These are phyloP conservation scores for Plenodomus lindquistii DNA, from an alignment of 2,329 filamentous ascomycete genomes.

Conservation along the genomic window DNA sequence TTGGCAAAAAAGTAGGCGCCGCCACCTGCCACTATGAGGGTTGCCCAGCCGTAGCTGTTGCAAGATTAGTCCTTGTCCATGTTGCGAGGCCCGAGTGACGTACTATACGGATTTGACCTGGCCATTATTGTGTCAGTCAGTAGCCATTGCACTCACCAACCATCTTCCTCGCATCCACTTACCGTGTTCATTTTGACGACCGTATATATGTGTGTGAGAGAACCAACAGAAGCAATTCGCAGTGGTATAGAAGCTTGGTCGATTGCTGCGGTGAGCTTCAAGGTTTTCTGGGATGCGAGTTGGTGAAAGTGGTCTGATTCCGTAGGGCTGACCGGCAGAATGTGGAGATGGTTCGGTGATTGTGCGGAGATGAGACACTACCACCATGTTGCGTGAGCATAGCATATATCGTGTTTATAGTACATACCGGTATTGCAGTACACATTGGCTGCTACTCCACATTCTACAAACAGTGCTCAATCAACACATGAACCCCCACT, in stretches of 20 bases:
- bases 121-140: conserved; percentile 24
- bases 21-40: conserved; percentile 80
- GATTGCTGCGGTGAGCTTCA: conserved; percentile 9
- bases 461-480: no score
- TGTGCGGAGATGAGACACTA: neutral
- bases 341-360: conserved; percentile 13
- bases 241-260: conserved; percentile 6
- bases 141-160: neutral
- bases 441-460: no score
- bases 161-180: conserved; percentile 23
- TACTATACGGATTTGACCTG: conserved; percentile 64
- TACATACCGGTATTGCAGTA: no score
- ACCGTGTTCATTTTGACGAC: conserved; percentile 56
- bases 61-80: neutral
- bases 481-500: neutral
- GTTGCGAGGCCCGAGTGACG: no score
- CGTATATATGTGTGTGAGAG: neutral
- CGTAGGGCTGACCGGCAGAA: conserved; percentile 4
- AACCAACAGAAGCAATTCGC: conserved; percentile 2
- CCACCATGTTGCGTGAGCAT: no score
- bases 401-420: no score
- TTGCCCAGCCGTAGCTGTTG: conserved; percentile 84
- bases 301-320: conserved; percentile 38
- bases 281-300: conserved; percentile 22
- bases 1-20: conserved; percentile 97